A percentile compares a stretch with the other conserved stretches of the same genome.
phyloP scores from a whole-genome alignment of 2,329 filamentous ascomycete genomes.

The Apiospora rasikravindrae region DNA sequence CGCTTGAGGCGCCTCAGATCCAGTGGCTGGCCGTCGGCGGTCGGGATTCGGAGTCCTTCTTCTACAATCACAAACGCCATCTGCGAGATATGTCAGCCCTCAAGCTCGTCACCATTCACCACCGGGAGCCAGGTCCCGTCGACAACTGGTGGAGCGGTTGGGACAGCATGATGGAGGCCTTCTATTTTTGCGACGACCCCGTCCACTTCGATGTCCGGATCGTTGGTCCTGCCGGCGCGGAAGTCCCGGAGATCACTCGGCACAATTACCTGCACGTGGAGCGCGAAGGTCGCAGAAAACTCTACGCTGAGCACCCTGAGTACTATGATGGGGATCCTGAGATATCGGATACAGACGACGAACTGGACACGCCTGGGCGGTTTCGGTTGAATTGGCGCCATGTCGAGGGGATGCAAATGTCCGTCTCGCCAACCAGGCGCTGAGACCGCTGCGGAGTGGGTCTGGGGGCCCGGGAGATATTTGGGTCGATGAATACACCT shows the following conservation, averaged over 20 bases:
- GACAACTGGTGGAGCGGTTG: background rate
- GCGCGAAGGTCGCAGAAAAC: background rate
- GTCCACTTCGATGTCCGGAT: background rate
- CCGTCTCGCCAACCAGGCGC: background rate
- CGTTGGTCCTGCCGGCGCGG: background rate
- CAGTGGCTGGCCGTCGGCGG: background rate
- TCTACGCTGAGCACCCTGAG: background rate
- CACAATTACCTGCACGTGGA: background rate
- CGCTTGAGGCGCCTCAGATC: background rate
- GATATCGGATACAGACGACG: background rate
- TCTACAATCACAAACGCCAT: background rate
- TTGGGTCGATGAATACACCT: too few species aligned
- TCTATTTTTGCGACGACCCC: background rate
- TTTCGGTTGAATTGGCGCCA: background rate
- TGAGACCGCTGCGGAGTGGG: too few species aligned
- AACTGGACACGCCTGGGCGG: background rate
- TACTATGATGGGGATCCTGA: background rate
- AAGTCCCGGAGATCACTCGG: background rate
- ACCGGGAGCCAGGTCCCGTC: background rate
- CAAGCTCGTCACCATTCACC: background rate
- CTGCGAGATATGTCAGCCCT: background rate
- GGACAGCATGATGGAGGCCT: background rate
- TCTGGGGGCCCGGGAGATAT: too few species aligned
- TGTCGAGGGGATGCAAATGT: background rate
- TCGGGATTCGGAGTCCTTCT: background rate